Evolutionary conservation across 495 filamentous ascomycete species (phyloP).

Genomic region (Durotheca rogersii): DNA sequence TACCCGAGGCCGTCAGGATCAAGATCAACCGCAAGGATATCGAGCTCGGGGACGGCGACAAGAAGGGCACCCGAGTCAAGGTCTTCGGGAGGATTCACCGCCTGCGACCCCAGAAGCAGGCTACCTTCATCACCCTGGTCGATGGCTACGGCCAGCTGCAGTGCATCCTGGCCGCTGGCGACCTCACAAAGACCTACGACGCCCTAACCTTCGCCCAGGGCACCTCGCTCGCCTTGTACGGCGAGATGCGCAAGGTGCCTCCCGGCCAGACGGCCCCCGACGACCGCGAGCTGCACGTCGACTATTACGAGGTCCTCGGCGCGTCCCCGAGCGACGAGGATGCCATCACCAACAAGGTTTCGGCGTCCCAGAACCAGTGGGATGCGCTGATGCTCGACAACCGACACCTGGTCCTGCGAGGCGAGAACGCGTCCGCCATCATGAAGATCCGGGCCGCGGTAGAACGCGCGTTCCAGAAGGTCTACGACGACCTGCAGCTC

Average conservation of each 20-base stretch:
- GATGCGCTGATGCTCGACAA: conserved; percentile 85
- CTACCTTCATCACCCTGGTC: conserved; percentile 81
- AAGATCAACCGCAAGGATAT: conserved; percentile 69
- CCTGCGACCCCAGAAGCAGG: conserved; percentile 78
- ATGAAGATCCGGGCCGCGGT: conserved; percentile 89
- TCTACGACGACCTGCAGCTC: conserved; percentile 76
- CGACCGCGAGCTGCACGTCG: conserved; percentile 88
- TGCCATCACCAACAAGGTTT: conserved; percentile 89
- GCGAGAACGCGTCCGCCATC: conserved; percentile 80
- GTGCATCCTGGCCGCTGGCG: conserved; percentile 74
- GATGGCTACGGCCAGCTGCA: conserved; percentile 92
- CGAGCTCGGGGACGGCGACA: conserved; percentile 62
- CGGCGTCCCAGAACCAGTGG: conserved; percentile 64
- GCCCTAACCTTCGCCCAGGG: conserved; percentile 84
- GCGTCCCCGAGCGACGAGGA: conserved; percentile 86
- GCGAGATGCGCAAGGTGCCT: conserved; percentile 85
- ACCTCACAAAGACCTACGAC: conserved; percentile 89
- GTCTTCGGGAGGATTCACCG: conserved; percentile 87
- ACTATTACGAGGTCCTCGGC: conserved; percentile 87
- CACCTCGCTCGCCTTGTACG: conserved; percentile 82
- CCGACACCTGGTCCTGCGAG: conserved; percentile 87
- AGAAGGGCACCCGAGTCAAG: conserved; percentile 73
- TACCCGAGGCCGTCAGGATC: conserved; percentile 76
- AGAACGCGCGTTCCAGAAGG: conserved; percentile 77
- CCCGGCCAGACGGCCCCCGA: conserved; percentile 77